Percentiles rank a stretch among this genome's conserved stretches.
These are phyloP conservation scores for Lachnellula subtilissima DNA, from an alignment of 2,329 filamentous ascomycete genomes.

Conservation along the genomic window DNA sequence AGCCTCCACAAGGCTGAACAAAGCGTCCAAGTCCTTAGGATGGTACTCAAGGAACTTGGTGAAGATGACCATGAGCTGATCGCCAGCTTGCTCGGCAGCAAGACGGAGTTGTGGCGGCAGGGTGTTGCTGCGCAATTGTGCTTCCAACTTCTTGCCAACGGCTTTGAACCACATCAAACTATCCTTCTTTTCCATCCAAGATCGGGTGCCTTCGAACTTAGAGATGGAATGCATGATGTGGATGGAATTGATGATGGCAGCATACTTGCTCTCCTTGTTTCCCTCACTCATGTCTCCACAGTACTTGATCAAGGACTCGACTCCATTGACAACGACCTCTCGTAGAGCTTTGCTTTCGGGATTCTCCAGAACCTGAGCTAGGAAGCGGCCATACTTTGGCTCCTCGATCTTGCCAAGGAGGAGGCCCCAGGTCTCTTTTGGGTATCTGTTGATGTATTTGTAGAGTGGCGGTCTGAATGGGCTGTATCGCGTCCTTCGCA, in stretches of 20 bases:
- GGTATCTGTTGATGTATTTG: slow-evolving; percentile 89
- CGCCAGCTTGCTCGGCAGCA: slow-evolving; percentile 80
- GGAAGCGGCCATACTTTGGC: slow-evolving; percentile 81
- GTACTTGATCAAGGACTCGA: slow-evolving; percentile 65
- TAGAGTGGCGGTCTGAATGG: slow-evolving; percentile 88
- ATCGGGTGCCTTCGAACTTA: slow-evolving; percentile 53
- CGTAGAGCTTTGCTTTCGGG: slow-evolving; percentile 70
- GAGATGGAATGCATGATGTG: slow-evolving; percentile 78
- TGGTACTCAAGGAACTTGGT: slow-evolving; percentile 73
- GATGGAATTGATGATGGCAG: slow-evolving; percentile 79
- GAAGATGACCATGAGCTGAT: slow-evolving; percentile 82
- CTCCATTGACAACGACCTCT: slow-evolving; percentile 67
- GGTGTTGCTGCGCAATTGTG: slow-evolving; percentile 63
- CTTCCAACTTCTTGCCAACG: slow-evolving; percentile 74
- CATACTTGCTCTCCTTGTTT: slow-evolving; percentile 62
- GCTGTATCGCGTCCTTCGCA: slow-evolving; percentile 83
- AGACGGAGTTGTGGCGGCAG: slow-evolving; percentile 71
- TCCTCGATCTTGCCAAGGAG: slow-evolving; percentile 78
- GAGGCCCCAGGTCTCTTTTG: slow-evolving; percentile 78
- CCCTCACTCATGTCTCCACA: slow-evolving; percentile 60
- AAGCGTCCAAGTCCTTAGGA: slow-evolving; percentile 71
- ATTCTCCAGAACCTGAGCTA: slow-evolving; percentile 79
- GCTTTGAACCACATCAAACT: slow-evolving; percentile 55
- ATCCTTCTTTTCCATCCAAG: slow-evolving; percentile 68
- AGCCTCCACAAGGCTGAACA: slow-evolving; percentile 79